Evolutionary conservation across 306 rosid species (phyloP), one percentile per base, ranked within the genome.

Genomic region (Lupinus albus): DNA sequence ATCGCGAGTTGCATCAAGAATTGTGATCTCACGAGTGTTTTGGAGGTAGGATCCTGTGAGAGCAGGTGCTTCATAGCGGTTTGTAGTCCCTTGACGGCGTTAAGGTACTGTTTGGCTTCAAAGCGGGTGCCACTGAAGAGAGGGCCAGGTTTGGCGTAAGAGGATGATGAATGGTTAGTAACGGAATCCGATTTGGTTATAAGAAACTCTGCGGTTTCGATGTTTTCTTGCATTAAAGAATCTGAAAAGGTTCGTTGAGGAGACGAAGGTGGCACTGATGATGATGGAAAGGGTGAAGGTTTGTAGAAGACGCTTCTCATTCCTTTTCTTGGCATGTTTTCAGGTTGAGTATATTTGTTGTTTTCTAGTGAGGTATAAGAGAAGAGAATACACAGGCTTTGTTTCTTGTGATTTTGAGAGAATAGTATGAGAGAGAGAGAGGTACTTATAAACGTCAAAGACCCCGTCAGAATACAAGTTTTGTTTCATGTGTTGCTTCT

Each of bases 1-100:
- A 90, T 82, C 0, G 96, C 94, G 8, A 67, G 41, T 70, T 85
- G 87, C 99, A 93, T 88, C 30, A 93, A 56, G 52, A 15, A 68
- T 15, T 88, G 94, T 1, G 87, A 78, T 0, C 30, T 60, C 0
- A 93, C 59, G 46, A 93, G 90, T 39, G 60, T 80, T 0, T 57
- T 75, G 9, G 87, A 81, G 50, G 41, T 32, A 35, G 88, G 67
- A 59, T 68, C 64, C 9, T 38, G 75, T 5, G 82, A 61, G 36
- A 89, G 67, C 35, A 81, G 82, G 35, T 68, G 54, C 1, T 78
- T 80, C 97, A 93, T 93, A 48, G 99, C 69, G 16, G 85, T 75
- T 33, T 93, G 98, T 52, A 93, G 71, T 1, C 64, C 81, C 64
- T 17, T 64, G 4, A 93, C 87, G 5, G 88, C 76, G 63, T 69